Evolutionary conservation across 805 yeast genomes (phyloP).

Genomic region (Yamadazyma kitorensis): DNA sequence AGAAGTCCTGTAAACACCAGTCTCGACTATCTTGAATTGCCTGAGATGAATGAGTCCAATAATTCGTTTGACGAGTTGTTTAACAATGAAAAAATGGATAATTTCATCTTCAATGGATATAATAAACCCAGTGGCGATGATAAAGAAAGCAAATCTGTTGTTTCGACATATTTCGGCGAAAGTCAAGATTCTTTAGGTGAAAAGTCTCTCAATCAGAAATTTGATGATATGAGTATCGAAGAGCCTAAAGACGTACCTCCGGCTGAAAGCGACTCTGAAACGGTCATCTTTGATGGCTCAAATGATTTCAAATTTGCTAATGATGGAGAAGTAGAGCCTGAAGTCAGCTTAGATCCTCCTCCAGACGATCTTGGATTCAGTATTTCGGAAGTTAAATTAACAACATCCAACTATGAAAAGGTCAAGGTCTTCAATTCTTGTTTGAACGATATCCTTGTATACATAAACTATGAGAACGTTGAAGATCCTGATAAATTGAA

Average conservation of each 20-base stretch:
- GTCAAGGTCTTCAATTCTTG: conserved; percentile 13
- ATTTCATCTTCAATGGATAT: conserved; percentile 9
- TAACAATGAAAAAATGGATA: conserved; percentile 8
- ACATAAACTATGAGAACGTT: conserved; percentile 10
- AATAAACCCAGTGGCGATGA: not conserved
- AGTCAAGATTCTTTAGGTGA: not conserved
- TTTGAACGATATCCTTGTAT: conserved; percentile 8
- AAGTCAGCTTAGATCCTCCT: conserved; percentile 1
- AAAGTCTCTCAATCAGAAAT: conserved; percentile 6
- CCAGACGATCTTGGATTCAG: not conserved
- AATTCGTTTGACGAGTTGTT: conserved; percentile 13
- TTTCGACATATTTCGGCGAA: conserved; percentile 8
- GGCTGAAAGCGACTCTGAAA: conserved; percentile 28
- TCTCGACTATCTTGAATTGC: conserved; percentile 14
- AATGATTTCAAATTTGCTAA: conserved; percentile 5
- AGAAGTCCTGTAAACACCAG: conserved; percentile 23
- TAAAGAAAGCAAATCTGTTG: not conserved
- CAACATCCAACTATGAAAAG: conserved; percentile 1
- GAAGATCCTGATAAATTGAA: conserved; percentile 2
- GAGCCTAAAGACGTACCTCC: conserved; percentile 1
- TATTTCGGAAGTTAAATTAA: not conserved
- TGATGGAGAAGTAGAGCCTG: conserved; percentile 3
- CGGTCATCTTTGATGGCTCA: conserved; percentile 21
- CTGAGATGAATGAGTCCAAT: conserved; percentile 12
- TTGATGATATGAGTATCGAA: conserved; percentile 5